Conservation (phyloP, 2,329 filamentous ascomycete genomes). For the Neofusicoccum ribis region DNA sequence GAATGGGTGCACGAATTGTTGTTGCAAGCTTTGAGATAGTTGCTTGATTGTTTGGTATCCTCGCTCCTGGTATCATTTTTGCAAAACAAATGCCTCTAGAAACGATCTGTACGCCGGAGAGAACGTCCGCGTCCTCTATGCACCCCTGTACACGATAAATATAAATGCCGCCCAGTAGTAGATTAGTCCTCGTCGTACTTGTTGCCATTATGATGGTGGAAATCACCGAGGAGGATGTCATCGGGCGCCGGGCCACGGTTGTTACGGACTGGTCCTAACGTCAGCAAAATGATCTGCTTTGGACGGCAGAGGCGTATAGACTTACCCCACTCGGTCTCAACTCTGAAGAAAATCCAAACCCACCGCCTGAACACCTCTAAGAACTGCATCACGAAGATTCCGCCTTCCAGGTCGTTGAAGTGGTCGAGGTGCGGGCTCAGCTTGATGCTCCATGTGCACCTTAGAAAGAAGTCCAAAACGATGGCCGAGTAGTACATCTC, state of each 20-base stretch:
- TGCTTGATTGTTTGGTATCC: not conserved
- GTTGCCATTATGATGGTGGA: constrained; percentile 39
- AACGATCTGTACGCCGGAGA: not conserved
- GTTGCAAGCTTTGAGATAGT: not conserved
- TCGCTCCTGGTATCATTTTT: not conserved
- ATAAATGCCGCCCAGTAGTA: not conserved
- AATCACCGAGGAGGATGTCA: constrained; percentile 75
- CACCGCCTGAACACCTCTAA: constrained; percentile 86
- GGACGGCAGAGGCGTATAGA: constrained; percentile 18
- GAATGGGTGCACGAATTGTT: no score
- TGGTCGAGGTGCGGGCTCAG: constrained; percentile 79
- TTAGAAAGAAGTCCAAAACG: constrained; percentile 72
- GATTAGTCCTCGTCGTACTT: constrained; percentile 63
- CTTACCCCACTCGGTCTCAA: constrained; percentile 89
- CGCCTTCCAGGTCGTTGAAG: constrained; percentile 82
- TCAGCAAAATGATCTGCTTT: constrained; percentile 19
- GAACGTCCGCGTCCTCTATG: not conserved
- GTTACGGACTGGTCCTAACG: constrained; percentile 48
- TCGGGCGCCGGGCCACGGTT: constrained; percentile 59
- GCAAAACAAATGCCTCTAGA: not conserved
- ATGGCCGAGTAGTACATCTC: constrained; percentile 83
- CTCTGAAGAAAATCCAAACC: constrained; percentile 96
- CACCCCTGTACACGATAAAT: not conserved
- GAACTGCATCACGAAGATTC: constrained; percentile 83
- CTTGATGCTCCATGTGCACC: constrained; percentile 91